Conservation (phyloP, 208 protist genomes). For the Acanthamoeba lugdunensis region DNA sequence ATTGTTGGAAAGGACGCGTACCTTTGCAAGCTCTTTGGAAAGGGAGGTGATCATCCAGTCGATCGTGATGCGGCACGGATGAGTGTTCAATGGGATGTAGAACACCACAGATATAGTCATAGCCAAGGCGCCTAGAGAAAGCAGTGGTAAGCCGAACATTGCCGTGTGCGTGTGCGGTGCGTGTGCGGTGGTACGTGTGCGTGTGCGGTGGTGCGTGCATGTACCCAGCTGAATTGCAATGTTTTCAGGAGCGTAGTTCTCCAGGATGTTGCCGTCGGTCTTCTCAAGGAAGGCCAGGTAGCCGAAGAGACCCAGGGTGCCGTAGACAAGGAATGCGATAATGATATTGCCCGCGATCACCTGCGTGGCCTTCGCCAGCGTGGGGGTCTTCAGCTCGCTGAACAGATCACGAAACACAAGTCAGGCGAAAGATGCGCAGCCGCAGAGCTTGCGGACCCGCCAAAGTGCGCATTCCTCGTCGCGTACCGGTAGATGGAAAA, state of each 20-base stretch:
- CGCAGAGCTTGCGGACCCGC: neutral
- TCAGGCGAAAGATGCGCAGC: neutral
- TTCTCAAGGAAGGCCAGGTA: conserved; percentile 64
- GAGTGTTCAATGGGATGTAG: conserved; percentile 71
- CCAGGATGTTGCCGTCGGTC: conserved; percentile 64
- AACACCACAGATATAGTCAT: conserved; percentile 63
- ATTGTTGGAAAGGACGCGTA: neutral
- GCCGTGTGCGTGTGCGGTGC: neutral
- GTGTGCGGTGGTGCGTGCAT: neutral
- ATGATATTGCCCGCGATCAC: conserved; percentile 58
- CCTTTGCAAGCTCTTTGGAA: conserved; percentile 21
- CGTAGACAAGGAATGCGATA: conserved; percentile 54
- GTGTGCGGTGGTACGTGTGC: no score
- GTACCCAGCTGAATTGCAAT: conserved; percentile 45
- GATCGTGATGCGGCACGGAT: conserved; percentile 61
- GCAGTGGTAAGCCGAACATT: neutral
- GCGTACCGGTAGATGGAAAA: conserved; percentile 54
- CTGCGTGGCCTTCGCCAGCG: neutral
- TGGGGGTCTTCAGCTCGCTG: conserved; percentile 29
- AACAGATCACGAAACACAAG: no score
- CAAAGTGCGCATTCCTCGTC: neutral
- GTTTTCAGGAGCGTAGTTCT: conserved; percentile 55
- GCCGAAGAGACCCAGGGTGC: conserved; percentile 48
- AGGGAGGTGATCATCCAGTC: conserved; percentile 61
- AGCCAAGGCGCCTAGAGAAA: conserved; percentile 29